Evolutionary conservation across 768 basidiomycete genomes (phyloP).

Genomic region (Tephrocybe rancida): DNA sequence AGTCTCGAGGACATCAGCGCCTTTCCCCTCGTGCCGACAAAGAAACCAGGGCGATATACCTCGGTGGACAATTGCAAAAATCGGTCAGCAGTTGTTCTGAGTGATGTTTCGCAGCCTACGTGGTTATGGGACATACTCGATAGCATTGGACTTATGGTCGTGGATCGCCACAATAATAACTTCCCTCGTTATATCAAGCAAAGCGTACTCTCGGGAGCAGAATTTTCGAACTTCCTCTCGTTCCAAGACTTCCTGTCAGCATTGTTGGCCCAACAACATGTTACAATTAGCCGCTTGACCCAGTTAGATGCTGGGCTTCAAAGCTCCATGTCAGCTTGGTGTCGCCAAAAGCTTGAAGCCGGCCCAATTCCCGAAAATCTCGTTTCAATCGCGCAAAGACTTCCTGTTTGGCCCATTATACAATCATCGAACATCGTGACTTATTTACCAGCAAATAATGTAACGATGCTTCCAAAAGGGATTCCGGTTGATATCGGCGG

Average conservation of each 20-base stretch:
- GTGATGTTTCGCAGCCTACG: constrained; percentile 10
- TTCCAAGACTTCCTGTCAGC: constrained; percentile 21
- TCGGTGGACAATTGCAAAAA: constrained; percentile 31
- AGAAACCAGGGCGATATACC: constrained; percentile 26
- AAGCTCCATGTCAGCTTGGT: constrained; percentile 33
- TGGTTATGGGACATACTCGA: constrained; percentile 20
- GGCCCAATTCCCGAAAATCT: constrained; percentile 7
- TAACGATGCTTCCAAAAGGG: constrained; percentile 24
- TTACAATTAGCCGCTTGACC: too few relatives aligned
- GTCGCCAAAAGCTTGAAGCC: constrained; percentile 17
- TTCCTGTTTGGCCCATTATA: constrained; percentile 35
- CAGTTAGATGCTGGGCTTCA: constrained; percentile 14
- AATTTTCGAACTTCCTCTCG: constrained; percentile 8
- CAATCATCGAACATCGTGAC: constrained; percentile 20
- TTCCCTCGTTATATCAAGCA: constrained; percentile 20
- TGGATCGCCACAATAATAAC: constrained; percentile 14
- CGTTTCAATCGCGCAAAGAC: constrained; percentile 20
- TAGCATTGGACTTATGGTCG: constrained; percentile 25
- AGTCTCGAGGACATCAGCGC: constrained; percentile 15
- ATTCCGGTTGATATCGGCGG: constrained; percentile 9
- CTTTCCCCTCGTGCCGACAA: constrained; percentile 38
- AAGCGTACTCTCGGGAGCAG: constrained; percentile 15
- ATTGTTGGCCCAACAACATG: too few relatives aligned
- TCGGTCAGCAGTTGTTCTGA: constrained; percentile 24
- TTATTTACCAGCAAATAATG: constrained; percentile 16